These are phyloP conservation scores for Saitozyma podzolica DNA, from an alignment of 768 basidiomycete species.

Conservation along the genomic window DNA sequence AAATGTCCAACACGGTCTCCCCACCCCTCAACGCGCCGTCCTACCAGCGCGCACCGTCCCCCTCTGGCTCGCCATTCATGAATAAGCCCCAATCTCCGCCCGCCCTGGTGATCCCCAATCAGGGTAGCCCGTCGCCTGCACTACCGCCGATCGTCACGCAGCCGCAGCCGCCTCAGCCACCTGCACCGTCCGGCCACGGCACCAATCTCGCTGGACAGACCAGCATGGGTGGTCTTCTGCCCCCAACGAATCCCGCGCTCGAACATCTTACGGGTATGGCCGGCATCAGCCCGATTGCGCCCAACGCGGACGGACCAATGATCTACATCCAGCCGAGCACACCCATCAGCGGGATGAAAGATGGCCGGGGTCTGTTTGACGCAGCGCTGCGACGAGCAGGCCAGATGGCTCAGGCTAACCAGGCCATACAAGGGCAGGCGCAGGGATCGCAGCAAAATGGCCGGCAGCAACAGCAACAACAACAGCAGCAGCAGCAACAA, in stretches of 20 bases:
- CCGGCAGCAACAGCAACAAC: background rate
- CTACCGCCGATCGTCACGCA: slow-evolving; percentile 40
- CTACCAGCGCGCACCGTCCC: slow-evolving; percentile 10
- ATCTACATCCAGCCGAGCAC: slow-evolving; percentile 48
- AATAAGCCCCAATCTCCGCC: slow-evolving; percentile 45
- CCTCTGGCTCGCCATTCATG: slow-evolving; percentile 24
- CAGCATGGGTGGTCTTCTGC: slow-evolving; percentile 25
- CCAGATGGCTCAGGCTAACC: slow-evolving; percentile 17
- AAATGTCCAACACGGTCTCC: slow-evolving; percentile 12
- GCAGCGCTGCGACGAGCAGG: slow-evolving; percentile 33
- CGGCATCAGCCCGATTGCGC: slow-evolving; percentile 46
- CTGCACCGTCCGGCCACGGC: slow-evolving; percentile 16
- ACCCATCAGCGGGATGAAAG: slow-evolving; percentile 43
- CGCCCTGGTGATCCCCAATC: slow-evolving; percentile 39
- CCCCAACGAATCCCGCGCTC: slow-evolving; percentile 41
- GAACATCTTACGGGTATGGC: slow-evolving; percentile 43
- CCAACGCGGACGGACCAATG: slow-evolving; percentile 43
- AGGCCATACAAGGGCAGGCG: slow-evolving; percentile 11
- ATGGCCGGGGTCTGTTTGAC: slow-evolving; percentile 40
- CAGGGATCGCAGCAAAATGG: background rate
- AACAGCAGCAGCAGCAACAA: slow-evolving; percentile 3
- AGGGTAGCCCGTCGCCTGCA: slow-evolving; percentile 28
- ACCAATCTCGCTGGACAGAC: slow-evolving; percentile 1
- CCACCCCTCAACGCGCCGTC: slow-evolving; percentile 17
- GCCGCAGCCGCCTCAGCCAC: slow-evolving; percentile 5